These are phyloP conservation scores for Talaromyces funiculosus DNA, from an alignment of 2,329 filamentous ascomycete genomes.

Conservation along the genomic window DNA sequence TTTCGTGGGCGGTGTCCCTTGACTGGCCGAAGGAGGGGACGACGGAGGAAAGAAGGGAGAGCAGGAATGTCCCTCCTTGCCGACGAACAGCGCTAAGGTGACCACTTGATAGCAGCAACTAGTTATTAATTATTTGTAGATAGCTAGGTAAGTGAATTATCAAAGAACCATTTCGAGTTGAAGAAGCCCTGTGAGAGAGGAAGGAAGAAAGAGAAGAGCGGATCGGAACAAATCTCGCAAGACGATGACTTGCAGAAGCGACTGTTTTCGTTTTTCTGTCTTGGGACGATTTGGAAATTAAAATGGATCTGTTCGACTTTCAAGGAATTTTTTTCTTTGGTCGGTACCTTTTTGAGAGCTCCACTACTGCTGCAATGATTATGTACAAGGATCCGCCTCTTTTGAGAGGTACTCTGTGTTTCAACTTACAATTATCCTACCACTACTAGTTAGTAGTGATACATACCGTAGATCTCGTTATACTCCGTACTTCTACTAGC, in stretches of 20 bases:
- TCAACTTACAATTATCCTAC: too few relatives aligned
- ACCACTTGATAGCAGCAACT: neutral
- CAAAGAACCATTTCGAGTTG: too few relatives aligned
- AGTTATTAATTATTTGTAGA: neutral
- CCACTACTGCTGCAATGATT: constrained; percentile 1
- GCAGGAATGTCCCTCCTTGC: constrained; percentile 11
- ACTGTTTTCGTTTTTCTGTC: constrained; percentile 15
- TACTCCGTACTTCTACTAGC: too few relatives aligned
- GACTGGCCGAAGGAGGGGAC: neutral
- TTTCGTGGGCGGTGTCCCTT: neutral
- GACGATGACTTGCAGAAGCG: neutral
- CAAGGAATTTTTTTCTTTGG: constrained; percentile 6
- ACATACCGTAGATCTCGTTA: too few relatives aligned
- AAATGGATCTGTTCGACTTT: neutral
- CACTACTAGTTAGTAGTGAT: too few relatives aligned
- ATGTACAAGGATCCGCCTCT: constrained; percentile 2
- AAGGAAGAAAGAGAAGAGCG: neutral
- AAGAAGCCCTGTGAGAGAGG: too few relatives aligned
- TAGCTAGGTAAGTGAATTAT: too few relatives aligned
- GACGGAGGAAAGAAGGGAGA: neutral
- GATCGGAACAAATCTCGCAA: constrained; percentile 1
- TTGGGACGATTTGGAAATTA: constrained; percentile 5
- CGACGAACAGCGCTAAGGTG: neutral
- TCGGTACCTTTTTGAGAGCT: constrained; percentile 1
- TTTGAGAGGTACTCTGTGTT: too few relatives aligned